phyloP scores from a whole-genome alignment of 345 rosid genomes.

The Arabis alpina region DNA sequence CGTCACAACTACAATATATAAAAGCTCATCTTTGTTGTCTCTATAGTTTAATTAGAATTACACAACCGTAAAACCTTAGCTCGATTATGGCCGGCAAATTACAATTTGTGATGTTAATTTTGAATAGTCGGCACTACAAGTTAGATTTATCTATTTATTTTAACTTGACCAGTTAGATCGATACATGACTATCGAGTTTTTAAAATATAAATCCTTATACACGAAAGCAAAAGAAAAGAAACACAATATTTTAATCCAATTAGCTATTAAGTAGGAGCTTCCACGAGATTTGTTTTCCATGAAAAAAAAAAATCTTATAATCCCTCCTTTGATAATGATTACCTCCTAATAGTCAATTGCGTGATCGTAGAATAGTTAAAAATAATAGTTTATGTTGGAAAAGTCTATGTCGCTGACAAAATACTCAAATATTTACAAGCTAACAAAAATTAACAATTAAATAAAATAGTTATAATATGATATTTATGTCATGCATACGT shows the following conservation, averaged over 20 bases:
- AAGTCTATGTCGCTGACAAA: conserved; percentile 32
- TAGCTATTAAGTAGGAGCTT: not conserved
- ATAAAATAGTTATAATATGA: not conserved
- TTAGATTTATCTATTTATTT: too few relatives aligned
- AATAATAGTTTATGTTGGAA: conserved; percentile 15
- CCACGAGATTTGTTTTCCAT: conserved; percentile 29
- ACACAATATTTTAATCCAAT: too few relatives aligned
- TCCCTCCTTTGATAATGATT: not conserved
- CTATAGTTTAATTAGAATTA: too few relatives aligned
- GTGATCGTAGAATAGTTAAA: conserved; percentile 4
- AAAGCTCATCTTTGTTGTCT: too few relatives aligned
- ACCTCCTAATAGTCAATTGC: conserved; percentile 26
- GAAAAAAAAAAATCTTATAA: not conserved
- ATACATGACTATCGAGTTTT: too few relatives aligned
- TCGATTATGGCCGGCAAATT: not conserved
- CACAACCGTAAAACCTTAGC: too few relatives aligned
- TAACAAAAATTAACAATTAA: not conserved
- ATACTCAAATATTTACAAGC: not conserved
- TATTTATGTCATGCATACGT: conserved; percentile 31
- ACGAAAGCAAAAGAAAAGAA: too few relatives aligned
- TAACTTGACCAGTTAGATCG: too few relatives aligned
- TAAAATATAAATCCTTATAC: too few relatives aligned
- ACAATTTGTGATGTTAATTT: not conserved
- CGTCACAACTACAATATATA: too few relatives aligned
- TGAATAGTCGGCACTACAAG: not conserved